A percentile compares a stretch with the other conserved stretches of the same genome.
phyloP scores from a whole-genome alignment of 768 basidiomycete species.

The Boletus pseudopeckii region DNA sequence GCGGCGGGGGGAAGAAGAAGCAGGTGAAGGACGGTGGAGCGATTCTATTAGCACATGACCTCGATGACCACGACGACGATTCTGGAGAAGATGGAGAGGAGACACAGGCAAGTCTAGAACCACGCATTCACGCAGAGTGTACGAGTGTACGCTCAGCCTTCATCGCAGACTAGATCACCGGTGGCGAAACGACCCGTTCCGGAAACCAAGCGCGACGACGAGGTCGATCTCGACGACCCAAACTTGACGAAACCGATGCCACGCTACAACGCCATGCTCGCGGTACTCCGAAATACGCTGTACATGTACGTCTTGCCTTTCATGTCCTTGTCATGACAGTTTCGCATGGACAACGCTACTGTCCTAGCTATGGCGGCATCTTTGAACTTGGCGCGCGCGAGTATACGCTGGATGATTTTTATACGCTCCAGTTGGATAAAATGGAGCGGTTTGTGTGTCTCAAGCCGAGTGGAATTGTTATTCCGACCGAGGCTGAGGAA shows the following conservation, averaged over 20 bases:
- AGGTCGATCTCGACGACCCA: conserved; percentile 62
- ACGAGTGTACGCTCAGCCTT: neutral
- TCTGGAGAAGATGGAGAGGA: conserved; percentile 13
- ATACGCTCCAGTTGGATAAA: conserved; percentile 78
- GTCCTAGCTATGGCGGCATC: conserved; percentile 78
- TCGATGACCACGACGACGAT: conserved; percentile 13
- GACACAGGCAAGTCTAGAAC: conserved; percentile 4
- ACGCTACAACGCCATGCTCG: conserved; percentile 87
- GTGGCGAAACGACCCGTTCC: neutral
- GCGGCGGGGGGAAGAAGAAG: conserved; percentile 43
- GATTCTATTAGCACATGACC: neutral
- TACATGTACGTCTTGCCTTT: conserved; percentile 59
- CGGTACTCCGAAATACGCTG: conserved; percentile 77
- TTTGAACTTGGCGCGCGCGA: conserved; percentile 79
- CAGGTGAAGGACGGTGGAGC: neutral
- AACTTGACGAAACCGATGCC: conserved; percentile 59
- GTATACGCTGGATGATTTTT: conserved; percentile 88
- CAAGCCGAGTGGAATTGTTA: conserved; percentile 59
- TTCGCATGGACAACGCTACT: neutral
- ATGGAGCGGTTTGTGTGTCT: conserved; percentile 75
- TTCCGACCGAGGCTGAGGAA: conserved; percentile 59
- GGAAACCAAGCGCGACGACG: conserved; percentile 23
- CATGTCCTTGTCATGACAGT: neutral
- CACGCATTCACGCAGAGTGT: neutral
- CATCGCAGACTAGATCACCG: neutral